Base-by-base conservation (phyloP, 73 alveolate genomes). In the Symbiodinium pilosum region DNA sequence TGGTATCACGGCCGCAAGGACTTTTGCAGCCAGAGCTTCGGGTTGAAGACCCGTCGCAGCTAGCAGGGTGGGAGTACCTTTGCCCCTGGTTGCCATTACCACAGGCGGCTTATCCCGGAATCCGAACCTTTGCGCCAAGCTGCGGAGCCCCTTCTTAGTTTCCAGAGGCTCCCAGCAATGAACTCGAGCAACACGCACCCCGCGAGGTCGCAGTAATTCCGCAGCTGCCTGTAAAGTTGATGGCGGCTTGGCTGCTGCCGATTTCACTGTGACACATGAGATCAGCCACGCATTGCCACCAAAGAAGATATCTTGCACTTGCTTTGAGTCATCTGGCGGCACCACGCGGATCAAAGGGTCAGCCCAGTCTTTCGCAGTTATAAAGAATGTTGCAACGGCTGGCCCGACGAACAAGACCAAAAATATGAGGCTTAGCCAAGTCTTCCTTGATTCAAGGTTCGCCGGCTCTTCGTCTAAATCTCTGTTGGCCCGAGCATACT, bases 401-500 rank as follows among this genome's bases (percentile, higher is more conserved):
- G 97, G 97, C 26, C 89, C 88, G 9, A 86, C 81, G 28, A 91
- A 38, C 41, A 91, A 26, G 40, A 91, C 97, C 88, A 91, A 47
- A 77, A 91, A 91, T 34, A 69, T 41, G 81, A 91, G 34, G 28
- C 97, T 91, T 28, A 91, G 81, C 97, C 97, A 91, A 47, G 97
- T 84, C 38, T 68, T 28, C 86, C 95, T 36, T 4, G 68, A 75
- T n/a, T 91, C 89, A 40, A 43, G 84, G n/a, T 91, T 91, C 20
- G 87, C 89, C 21, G 97, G 97, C 87, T 89, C 95, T 77, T 91
- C 97, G 40, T 91, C 97, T 52, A 91, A 69, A 40, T 91, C 97
- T 43, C 75, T 26, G 81, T 91, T 91, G 43, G 81, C 43, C 81
- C 43, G 84, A 54, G 88, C 88, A 34, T 91, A 91, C 54, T 91